Percentiles rank a stretch among this genome's conserved stretches.
These are phyloP conservation scores for Phytophthora parvispora DNA, from an alignment of 352 stramenopile genomes.

Conservation along the genomic window DNA sequence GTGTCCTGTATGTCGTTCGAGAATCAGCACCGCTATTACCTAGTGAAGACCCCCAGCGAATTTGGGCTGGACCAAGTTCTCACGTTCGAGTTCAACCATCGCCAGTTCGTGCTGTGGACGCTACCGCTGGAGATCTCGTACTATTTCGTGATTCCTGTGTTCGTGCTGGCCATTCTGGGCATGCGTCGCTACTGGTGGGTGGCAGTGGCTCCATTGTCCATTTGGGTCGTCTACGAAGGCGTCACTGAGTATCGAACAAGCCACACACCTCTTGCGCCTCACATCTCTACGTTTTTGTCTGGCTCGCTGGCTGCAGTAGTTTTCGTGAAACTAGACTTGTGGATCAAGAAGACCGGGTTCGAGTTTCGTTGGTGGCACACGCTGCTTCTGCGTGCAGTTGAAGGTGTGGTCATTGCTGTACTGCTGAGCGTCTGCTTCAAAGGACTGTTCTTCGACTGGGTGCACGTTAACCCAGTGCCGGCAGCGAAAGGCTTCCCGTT, in stretches of 20 bases:
- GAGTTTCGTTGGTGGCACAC: constrained; percentile 31
- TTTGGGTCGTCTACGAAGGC: constrained; percentile 38
- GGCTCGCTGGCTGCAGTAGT: constrained; percentile 52
- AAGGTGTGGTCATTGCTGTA: constrained; percentile 29
- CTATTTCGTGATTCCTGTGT: constrained; percentile 56
- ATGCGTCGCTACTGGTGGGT: constrained; percentile 42
- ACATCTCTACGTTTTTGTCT: constrained; percentile 47
- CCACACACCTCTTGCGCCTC: constrained; percentile 36
- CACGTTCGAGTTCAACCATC: constrained; percentile 45
- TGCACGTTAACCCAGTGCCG: constrained; percentile 35
- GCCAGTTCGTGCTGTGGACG: constrained; percentile 63
- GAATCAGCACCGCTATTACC: constrained; percentile 38
- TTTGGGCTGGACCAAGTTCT: constrained; percentile 55
- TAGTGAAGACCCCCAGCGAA: constrained; percentile 29
- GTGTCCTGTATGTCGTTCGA: constrained; percentile 41
- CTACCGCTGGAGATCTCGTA: constrained; percentile 60
- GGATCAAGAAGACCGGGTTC: constrained; percentile 30
- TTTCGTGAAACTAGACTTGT: constrained; percentile 34
- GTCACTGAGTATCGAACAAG: constrained; percentile 33
- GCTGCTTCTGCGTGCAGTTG: constrained; percentile 19
- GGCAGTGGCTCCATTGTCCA: constrained; percentile 22
- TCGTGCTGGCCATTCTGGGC: constrained; percentile 36
- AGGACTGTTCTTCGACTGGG: constrained; percentile 51
- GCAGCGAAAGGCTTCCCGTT: constrained; percentile 34
- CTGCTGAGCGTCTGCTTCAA: constrained; percentile 44